Conservation (phyloP, 2,329 filamentous ascomycete species). For the Exophiala sideris region DNA sequence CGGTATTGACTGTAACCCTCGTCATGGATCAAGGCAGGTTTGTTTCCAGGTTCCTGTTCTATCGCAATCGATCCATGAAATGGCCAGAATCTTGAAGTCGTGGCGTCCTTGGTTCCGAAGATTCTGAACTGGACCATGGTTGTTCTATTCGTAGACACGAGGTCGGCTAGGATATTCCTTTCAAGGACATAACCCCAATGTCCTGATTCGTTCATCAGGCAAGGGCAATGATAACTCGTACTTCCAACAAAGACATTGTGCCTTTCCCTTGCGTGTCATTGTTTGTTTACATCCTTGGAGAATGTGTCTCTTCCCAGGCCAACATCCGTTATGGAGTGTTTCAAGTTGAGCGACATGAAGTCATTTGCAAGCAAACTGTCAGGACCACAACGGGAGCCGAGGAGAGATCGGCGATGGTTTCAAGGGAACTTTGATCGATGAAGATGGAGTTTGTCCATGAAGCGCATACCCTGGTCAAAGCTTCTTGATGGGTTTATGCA, state of each 20-base stretch:
- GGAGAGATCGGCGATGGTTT: neutral
- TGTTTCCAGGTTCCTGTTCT: too few species aligned
- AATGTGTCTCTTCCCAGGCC: neutral
- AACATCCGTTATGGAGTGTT: conserved; percentile 7
- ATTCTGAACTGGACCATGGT: too few species aligned
- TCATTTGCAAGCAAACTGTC: neutral
- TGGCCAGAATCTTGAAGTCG: too few species aligned
- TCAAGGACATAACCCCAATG: too few species aligned
- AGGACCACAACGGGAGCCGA: neutral
- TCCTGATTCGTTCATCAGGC: too few species aligned
- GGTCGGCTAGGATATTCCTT: too few species aligned
- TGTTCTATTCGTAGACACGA: too few species aligned
- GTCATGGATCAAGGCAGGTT: too few species aligned
- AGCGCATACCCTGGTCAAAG: neutral
- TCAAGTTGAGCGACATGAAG: neutral
- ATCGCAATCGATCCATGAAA: too few species aligned
- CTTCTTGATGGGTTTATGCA: neutral
- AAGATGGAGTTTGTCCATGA: neutral
- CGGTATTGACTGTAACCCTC: too few species aligned
- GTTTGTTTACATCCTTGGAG: neutral
- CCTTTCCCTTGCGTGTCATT: neutral
- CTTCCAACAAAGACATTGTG: neutral
- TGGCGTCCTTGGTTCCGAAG: too few species aligned
- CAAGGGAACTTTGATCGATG: neutral
- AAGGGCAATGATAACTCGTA: too few species aligned